phyloP scores from a whole-genome alignment of 176 grass and related monocot species.

The Lolium rigidum region DNA sequence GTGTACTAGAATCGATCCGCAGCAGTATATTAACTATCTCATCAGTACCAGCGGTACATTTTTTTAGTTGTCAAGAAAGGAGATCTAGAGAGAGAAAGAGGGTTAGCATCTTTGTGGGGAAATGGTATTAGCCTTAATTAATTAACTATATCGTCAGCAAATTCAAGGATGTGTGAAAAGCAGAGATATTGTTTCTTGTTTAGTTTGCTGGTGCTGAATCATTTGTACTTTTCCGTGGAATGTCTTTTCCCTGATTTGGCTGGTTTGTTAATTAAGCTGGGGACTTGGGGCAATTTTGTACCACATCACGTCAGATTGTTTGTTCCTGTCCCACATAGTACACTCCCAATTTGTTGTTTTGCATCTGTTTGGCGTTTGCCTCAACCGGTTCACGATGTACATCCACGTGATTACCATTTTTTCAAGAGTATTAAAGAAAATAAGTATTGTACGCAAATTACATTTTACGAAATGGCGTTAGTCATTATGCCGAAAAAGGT shows the following conservation, averaged over 20 bases:
- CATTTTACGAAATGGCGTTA: background rate
- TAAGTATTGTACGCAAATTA: background rate
- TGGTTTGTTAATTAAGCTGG: background rate
- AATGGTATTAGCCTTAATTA: background rate
- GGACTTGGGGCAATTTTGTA: background rate
- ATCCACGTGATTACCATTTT: background rate
- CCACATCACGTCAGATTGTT: background rate
- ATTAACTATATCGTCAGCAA: background rate
- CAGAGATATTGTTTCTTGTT: background rate
- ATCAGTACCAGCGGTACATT: background rate
- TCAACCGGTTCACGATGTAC: background rate
- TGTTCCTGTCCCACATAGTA: conserved; percentile 13
- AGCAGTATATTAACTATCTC: conserved; percentile 11
- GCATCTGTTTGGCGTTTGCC: background rate
- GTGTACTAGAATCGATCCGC: background rate
- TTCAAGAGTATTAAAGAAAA: background rate
- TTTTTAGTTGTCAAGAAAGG: background rate
- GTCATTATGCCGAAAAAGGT: too few relatives aligned
- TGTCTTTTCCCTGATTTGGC: conserved; percentile 19
- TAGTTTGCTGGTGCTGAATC: conserved; percentile 5
- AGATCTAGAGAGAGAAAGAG: background rate
- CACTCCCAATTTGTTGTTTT: background rate
- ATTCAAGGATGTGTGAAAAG: background rate
- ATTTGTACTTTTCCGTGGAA: conserved; percentile 26
- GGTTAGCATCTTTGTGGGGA: conserved; percentile 25